Percentiles rank a stretch among this genome's conserved stretches.
Evolutionary conservation across 176 grass and related monocot genomes (phyloP).

Genomic region (Sorghum bicolor): DNA sequence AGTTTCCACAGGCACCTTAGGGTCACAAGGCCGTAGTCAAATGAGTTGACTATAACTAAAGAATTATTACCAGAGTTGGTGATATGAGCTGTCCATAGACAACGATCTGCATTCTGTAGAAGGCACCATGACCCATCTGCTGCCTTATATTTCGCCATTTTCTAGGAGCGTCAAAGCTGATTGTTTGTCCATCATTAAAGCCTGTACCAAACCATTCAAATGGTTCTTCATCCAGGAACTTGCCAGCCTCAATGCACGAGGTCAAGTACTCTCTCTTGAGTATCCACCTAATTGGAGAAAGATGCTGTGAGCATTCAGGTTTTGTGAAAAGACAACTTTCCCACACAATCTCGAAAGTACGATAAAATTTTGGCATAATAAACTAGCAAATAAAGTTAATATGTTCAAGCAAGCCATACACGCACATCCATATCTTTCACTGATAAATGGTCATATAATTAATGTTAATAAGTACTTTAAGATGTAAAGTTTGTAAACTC

Average conservation of each 20-base stretch:
- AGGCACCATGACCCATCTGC: slow-evolving; percentile 74
- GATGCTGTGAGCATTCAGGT: not conserved
- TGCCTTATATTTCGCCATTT: slow-evolving; percentile 77
- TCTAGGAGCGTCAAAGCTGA: slow-evolving; percentile 75
- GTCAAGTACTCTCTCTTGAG: slow-evolving; percentile 76
- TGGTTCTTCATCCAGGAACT: slow-evolving; percentile 60
- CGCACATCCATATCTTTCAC: not conserved
- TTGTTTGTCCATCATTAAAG: slow-evolving; percentile 63
- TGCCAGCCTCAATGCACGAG: slow-evolving; percentile 65
- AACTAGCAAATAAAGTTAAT: not conserved
- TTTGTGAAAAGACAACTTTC: not conserved
- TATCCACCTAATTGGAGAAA: slow-evolving; percentile 68
- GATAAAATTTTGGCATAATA: not conserved
- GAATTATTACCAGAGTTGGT: slow-evolving; percentile 54
- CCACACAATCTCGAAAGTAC: not conserved
- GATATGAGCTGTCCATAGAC: slow-evolving; percentile 72
- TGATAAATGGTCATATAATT: not conserved
- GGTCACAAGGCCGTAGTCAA: not conserved
- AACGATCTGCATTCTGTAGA: slow-evolving; percentile 69
- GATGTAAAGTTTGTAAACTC: not conserved
- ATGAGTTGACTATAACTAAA: slow-evolving; percentile 25
- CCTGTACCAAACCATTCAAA: slow-evolving; percentile 71
- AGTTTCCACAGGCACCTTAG: not conserved
- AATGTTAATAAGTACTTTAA: not conserved
- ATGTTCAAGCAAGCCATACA: not conserved